Evolutionary conservation across 2,329 filamentous ascomycete genomes (phyloP).

Genomic region (Fusarium sp.): DNA sequence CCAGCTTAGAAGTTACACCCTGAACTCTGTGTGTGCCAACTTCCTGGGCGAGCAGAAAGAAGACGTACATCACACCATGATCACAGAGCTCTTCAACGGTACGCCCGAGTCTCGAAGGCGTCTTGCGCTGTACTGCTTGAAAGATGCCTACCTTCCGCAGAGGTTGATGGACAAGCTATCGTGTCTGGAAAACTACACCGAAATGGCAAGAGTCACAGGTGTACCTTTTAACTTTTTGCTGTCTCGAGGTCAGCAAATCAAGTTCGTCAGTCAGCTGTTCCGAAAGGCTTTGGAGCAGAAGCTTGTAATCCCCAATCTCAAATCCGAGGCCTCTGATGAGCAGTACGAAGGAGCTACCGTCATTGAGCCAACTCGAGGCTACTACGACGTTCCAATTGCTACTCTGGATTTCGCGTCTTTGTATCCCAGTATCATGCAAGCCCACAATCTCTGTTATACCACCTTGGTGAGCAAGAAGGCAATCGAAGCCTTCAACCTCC

Average conservation of each 20-base stretch:
- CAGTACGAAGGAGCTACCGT: slow-evolving; percentile 98
- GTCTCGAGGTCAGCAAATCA: slow-evolving; percentile 93
- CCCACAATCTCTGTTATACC: slow-evolving; percentile 98
- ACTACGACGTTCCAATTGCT: slow-evolving; percentile 94
- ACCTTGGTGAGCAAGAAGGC: slow-evolving; percentile 81
- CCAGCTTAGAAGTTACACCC: slow-evolving; percentile 93
- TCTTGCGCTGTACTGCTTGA: slow-evolving; percentile 94
- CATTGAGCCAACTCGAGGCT: slow-evolving; percentile 93
- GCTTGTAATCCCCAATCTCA: slow-evolving; percentile 91
- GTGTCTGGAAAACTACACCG: slow-evolving; percentile 98
- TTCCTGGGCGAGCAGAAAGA: slow-evolving; percentile 98
- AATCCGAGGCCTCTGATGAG: slow-evolving; percentile 78
- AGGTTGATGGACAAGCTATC: slow-evolving; percentile 97
- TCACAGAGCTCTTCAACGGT: slow-evolving; percentile 97
- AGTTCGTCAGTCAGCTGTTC: slow-evolving; percentile 97
- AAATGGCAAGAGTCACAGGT: slow-evolving; percentile 99
- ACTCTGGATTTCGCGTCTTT: slow-evolving; percentile 99
- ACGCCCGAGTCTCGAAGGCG: slow-evolving; percentile 92
- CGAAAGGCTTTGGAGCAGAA: slow-evolving; percentile 94
- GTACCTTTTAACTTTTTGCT: slow-evolving; percentile 97
- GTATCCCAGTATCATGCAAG: slow-evolving; percentile 98
- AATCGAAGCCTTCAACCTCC: slow-evolving; percentile 80
- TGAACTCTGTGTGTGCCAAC: slow-evolving; percentile 95
- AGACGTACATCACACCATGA: slow-evolving; percentile 99
- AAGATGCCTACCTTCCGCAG: slow-evolving; percentile 96